Conservation (phyloP, 2,329 filamentous ascomycete species). For the Cadophora luteo-olivacea region DNA sequence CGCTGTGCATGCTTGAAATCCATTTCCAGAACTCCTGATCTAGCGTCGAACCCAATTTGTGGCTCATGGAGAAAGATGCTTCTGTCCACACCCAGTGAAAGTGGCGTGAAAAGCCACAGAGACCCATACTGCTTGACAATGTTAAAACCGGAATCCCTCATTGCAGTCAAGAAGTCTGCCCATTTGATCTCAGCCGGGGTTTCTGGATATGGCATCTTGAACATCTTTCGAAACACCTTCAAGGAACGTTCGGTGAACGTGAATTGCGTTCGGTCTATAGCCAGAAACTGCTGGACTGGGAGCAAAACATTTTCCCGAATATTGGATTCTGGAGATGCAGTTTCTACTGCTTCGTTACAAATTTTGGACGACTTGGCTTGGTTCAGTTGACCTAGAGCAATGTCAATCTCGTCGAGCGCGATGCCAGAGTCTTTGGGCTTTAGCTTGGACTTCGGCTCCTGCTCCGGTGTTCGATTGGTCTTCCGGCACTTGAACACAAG, state of each 20-base stretch:
- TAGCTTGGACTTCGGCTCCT: not conserved
- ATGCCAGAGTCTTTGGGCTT: not conserved
- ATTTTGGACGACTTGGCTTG: not conserved
- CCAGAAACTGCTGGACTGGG: not conserved
- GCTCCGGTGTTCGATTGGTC: not conserved
- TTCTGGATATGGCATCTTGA: not conserved
- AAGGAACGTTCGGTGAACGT: constrained; percentile 1
- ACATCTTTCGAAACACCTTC: constrained; percentile 12
- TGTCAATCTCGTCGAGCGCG: not conserved
- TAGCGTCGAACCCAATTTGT: not conserved
- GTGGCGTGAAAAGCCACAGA: constrained; percentile 10
- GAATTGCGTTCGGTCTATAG: not conserved
- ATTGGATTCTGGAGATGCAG: not conserved
- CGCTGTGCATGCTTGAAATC: constrained; percentile 5
- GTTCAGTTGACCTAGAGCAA: not conserved
- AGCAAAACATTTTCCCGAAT: not conserved
- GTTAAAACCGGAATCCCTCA: not conserved
- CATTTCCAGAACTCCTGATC: not conserved
- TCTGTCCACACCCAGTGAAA: not conserved
- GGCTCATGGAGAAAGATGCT: constrained; percentile 4
- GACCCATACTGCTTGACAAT: constrained; percentile 6
- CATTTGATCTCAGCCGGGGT: not conserved
- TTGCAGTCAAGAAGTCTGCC: constrained; percentile 2
- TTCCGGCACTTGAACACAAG: not conserved
- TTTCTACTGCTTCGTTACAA: not conserved